Base-by-base conservation (phyloP, 1,139 yeast species). In the Hansenula lynferdii region DNA sequence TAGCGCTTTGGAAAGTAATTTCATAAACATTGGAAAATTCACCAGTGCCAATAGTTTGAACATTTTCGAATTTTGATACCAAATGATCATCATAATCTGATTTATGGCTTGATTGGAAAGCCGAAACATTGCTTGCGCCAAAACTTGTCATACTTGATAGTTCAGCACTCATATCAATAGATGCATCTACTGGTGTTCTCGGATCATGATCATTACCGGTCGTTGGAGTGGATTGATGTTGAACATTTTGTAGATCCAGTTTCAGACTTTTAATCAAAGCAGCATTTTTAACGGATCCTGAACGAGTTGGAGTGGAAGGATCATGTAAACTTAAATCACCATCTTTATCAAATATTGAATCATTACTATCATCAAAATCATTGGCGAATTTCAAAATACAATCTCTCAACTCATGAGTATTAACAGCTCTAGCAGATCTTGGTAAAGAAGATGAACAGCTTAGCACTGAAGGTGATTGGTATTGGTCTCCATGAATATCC, bases 11-110 rank as follows among this genome's bases (percentile, higher is more conserved):
- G 60, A 78, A 72, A 48, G 85, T 62, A 42, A 85, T 81, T 52
- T 85, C 87, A 60, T 78, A 92, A 11, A 95, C 97, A 33, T 80
- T 69, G 4, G 96, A 85, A 56, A 92, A 92, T 59, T 87, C 96
- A 17, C 98, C 97, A 30, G 75, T 68, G 5, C 96, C 96, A 37
- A 89, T 69, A 37, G 80, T 63, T 38, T 74, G 72, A 34, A 90
- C 87, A 49, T 80, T 76, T 39, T 75, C 85, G 61, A 90, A 90
- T 57, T 81, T 78, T 26, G 78, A 71, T 34, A 73, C 64, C 43
- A 87, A 67, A 54, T 79, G 85, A 20, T 53, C 57, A 46, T 53
- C 57, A 27, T 44, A 36, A 10, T 7, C 45, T 23, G 15, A 43
- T 35, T 9, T 40, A n/a, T 16, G 7, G 10, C n/a, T 31, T 8